Conservation (phyloP, 805 yeast species). For the Lipomyces lipofer region DNA sequence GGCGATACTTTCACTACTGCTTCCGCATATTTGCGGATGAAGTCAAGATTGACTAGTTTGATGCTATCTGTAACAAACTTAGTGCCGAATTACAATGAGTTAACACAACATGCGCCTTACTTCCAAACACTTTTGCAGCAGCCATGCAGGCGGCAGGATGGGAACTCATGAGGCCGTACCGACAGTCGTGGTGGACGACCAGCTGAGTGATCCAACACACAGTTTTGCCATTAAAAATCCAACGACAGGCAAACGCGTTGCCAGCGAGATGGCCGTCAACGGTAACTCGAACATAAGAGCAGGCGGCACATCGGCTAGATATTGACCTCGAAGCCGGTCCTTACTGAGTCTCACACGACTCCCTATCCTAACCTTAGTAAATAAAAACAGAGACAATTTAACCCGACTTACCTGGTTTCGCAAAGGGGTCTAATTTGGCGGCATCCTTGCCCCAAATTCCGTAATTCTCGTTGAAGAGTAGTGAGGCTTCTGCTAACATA, state of each 20-base stretch:
- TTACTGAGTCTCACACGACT: conserved; percentile 2
- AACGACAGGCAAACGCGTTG: conserved; percentile 2
- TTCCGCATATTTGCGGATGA: background rate
- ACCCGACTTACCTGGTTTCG: background rate
- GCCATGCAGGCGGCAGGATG: conserved; percentile 3
- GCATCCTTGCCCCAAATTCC: background rate
- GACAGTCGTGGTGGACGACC: background rate
- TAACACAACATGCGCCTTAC: background rate
- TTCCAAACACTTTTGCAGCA: conserved; percentile 1
- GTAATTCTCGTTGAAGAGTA: background rate
- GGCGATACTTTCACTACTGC: background rate
- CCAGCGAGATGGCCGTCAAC: conserved; percentile 1
- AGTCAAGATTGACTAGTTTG: background rate
- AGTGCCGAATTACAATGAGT: background rate
- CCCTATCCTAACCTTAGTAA: conserved; percentile 1
- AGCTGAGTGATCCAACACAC: conserved; percentile 3
- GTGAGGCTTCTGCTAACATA: background rate
- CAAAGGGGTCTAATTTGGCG: background rate
- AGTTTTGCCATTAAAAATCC: background rate
- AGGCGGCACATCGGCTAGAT: background rate
- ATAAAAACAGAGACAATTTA: background rate
- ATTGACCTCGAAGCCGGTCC: background rate
- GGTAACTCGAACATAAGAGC: background rate
- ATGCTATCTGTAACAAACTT: background rate
- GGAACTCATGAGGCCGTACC: background rate